These are phyloP conservation scores for Alternaria infectoria DNA, from an alignment of 2,329 filamentous ascomycete species.

Conservation along the genomic window DNA sequence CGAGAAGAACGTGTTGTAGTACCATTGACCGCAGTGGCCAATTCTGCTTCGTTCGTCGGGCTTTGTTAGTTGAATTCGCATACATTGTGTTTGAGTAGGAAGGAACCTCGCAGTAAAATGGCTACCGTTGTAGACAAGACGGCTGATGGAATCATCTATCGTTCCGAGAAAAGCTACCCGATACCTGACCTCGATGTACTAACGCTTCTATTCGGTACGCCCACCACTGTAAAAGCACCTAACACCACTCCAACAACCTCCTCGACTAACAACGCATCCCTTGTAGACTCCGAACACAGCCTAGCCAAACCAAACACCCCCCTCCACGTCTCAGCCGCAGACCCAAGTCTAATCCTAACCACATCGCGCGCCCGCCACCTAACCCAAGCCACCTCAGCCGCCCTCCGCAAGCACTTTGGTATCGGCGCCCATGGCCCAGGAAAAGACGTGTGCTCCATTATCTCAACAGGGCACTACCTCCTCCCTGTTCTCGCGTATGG, in stretches of 20 bases:
- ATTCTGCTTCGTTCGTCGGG: not conserved
- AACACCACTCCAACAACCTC: not conserved
- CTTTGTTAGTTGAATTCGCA: not conserved
- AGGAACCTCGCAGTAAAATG: constrained; percentile 21
- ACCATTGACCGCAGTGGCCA: not conserved
- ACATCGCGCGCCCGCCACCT: constrained; percentile 58
- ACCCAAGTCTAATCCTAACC: constrained; percentile 62
- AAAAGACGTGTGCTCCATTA: constrained; percentile 60
- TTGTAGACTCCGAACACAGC: constrained; percentile 36
- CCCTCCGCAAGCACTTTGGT: constrained; percentile 61
- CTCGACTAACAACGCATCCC: not conserved
- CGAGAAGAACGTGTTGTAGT: not conserved
- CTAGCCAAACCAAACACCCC: constrained; percentile 56
- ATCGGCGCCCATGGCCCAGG: constrained; percentile 59
- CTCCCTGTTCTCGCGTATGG: constrained; percentile 62
- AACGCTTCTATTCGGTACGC: constrained; percentile 51
- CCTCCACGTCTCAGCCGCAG: constrained; percentile 64
- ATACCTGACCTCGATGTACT: constrained; percentile 50
- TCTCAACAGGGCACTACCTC: constrained; percentile 64
- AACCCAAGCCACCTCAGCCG: constrained; percentile 61
- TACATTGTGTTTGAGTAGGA: not conserved
- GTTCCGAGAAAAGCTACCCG: constrained; percentile 38
- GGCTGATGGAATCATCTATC: constrained; percentile 37
- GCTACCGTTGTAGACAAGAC: constrained; percentile 44
- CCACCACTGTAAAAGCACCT: not conserved